Evolutionary conservation across 257 asterid species (phyloP).

Genomic region (Voacanga thouarsii): DNA sequence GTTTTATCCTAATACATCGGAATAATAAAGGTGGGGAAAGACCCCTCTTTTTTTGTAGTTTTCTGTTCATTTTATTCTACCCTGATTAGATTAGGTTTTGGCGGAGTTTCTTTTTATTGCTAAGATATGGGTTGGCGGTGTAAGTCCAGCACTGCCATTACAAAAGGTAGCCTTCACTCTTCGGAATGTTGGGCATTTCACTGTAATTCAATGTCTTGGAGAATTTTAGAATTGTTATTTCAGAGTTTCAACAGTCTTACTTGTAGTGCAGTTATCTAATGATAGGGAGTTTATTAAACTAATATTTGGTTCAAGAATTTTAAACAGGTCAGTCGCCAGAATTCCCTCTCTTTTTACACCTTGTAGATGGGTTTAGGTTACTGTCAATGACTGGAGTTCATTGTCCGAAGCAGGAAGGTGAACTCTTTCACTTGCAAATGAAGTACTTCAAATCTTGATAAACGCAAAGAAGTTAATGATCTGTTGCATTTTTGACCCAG

Average conservation of each 20-base stretch:
- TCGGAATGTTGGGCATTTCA: neutral
- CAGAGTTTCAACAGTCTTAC: neutral
- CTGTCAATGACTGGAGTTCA: neutral
- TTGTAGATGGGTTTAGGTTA: neutral
- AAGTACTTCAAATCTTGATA: neutral
- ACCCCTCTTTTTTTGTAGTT: neutral
- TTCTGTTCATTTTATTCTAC: neutral
- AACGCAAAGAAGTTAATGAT: neutral
- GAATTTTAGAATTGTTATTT: neutral
- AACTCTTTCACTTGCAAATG: neutral
- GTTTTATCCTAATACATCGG: too few relatives aligned
- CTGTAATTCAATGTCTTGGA: neutral
- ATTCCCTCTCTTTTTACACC: too few relatives aligned
- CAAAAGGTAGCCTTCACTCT: neutral
- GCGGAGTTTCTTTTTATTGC: neutral
- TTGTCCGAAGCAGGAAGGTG: too few relatives aligned
- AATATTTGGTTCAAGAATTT: neutral
- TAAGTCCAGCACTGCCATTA: neutral
- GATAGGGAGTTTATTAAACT: neutral
- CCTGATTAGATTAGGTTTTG: neutral
- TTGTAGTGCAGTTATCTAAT: neutral
- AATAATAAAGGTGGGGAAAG: too few relatives aligned
- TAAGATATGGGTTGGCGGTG: neutral
- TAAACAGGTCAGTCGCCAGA: neutral
- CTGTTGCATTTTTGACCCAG: neutral